Conservation (phyloP, 441 rosid species). For the Euphorbia schlechtendalii region DNA sequence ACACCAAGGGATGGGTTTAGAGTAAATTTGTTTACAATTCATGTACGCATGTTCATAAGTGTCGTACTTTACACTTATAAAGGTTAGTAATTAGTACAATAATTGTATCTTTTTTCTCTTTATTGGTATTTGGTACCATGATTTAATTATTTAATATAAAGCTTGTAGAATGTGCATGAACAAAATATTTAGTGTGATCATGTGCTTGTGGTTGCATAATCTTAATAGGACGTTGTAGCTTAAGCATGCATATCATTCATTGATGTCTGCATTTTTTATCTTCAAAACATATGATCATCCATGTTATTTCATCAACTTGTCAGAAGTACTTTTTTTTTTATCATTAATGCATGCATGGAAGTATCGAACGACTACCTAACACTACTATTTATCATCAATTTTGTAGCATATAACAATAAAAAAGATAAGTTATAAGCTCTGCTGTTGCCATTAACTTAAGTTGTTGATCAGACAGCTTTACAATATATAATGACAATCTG, state of each 20-base stretch:
- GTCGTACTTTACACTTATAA: conserved; percentile 2
- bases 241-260: neutral
- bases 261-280: neutral
- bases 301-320: neutral
- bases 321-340: too few species aligned
- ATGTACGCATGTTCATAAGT: neutral
- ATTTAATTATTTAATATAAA: too few species aligned
- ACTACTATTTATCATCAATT: neutral
- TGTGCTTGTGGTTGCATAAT: neutral
- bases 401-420: neutral
- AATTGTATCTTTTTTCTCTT: neutral
- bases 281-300: neutral
- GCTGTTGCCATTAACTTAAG: too few species aligned
- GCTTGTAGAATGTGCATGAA: too few species aligned
- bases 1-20: conserved; percentile 19
- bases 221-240: neutral
- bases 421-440: too few species aligned
- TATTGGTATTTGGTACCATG: too few species aligned
- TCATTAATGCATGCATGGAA: neutral
- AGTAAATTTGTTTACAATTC: too few species aligned
- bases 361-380: neutral
- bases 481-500: too few species aligned
- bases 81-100: neutral
- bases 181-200: too few species aligned
- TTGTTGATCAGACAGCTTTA: too few species aligned